phyloP scores from a whole-genome alignment of 495 filamentous ascomycete species.

The Neurospora sp. region DNA sequence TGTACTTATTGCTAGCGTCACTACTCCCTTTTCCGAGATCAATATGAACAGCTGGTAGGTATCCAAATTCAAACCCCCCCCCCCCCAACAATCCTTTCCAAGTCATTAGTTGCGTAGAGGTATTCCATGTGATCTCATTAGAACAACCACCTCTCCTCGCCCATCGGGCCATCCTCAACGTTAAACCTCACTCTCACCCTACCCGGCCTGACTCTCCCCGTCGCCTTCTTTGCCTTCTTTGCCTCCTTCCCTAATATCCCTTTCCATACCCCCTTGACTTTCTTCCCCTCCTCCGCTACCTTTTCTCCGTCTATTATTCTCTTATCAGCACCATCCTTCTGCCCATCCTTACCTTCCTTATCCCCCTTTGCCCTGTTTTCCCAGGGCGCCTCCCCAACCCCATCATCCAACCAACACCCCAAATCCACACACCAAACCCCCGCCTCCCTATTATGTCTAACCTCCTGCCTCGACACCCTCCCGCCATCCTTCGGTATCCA shows the following conservation, averaged over 20 bases:
- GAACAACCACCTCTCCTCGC: not conserved
- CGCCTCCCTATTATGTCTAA: constrained; percentile 42
- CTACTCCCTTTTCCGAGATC: not conserved
- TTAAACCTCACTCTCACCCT: not conserved
- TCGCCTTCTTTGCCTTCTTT: not conserved
- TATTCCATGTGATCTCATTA: not conserved
- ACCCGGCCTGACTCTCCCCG: not conserved
- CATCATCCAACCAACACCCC: constrained; percentile 52
- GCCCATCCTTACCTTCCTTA: not conserved
- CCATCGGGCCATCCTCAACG: not conserved
- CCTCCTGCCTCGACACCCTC: constrained; percentile 53
- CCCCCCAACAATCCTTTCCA: not conserved
- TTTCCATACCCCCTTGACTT: not conserved
- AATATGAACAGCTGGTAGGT: not conserved
- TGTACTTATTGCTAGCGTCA: not conserved
- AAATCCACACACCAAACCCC: constrained; percentile 50
- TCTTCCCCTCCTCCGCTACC: not conserved
- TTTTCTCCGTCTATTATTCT: not conserved
- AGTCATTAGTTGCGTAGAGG: not conserved
- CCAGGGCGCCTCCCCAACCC: not conserved
- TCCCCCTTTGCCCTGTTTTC: not conserved
- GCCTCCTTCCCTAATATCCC: not conserved
- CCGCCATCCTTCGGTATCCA: constrained; percentile 64
- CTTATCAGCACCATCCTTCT: not conserved
- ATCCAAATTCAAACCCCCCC: not conserved